Conservation (phyloP, 805 yeast species). For the Cyberlindnera galapagoensis region DNA sequence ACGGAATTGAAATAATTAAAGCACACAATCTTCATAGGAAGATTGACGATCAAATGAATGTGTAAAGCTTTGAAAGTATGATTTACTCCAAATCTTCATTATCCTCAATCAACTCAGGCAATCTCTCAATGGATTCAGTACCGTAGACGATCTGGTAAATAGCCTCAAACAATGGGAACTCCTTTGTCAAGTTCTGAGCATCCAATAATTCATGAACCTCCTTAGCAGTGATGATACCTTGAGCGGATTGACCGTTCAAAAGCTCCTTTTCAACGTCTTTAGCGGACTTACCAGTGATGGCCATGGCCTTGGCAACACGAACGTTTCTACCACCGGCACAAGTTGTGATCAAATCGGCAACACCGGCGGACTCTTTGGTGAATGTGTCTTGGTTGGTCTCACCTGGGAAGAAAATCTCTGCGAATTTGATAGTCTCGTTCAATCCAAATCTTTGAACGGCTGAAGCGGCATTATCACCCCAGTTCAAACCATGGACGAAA, state of each 20-base stretch:
- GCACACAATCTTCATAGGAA: too few relatives aligned
- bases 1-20: too few relatives aligned
- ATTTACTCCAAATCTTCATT: too few relatives aligned
- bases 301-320: conserved; percentile 82
- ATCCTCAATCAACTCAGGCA: conserved; percentile 65
- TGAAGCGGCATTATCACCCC: conserved; percentile 99
- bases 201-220: conserved; percentile 73
- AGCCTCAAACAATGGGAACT: conserved; percentile 64
- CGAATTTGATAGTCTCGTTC: conserved; percentile 83
- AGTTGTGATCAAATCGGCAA: conserved; percentile 95
- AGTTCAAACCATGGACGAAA: conserved; percentile 92
- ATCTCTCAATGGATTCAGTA: conserved; percentile 61
- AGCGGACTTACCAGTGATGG: conserved; percentile 70
- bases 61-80: too few relatives aligned
- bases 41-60: too few relatives aligned
- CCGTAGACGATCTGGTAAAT: conserved; percentile 83
- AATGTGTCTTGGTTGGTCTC: conserved; percentile 51
- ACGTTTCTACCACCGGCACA: conserved; percentile 98
- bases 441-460: conserved; percentile 96
- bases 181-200: conserved; percentile 29
- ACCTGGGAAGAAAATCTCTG: conserved; percentile 68
- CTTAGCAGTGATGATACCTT: conserved; percentile 84
- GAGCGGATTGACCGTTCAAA: conserved; percentile 94
- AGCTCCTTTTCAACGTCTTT: conserved; percentile 78
- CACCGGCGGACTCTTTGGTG: conserved; percentile 94